Percentiles rank a stretch among this genome's conserved stretches.
These are phyloP conservation scores for Russula ochroleuca DNA, from an alignment of 768 basidiomycete species.

Conservation along the genomic window DNA sequence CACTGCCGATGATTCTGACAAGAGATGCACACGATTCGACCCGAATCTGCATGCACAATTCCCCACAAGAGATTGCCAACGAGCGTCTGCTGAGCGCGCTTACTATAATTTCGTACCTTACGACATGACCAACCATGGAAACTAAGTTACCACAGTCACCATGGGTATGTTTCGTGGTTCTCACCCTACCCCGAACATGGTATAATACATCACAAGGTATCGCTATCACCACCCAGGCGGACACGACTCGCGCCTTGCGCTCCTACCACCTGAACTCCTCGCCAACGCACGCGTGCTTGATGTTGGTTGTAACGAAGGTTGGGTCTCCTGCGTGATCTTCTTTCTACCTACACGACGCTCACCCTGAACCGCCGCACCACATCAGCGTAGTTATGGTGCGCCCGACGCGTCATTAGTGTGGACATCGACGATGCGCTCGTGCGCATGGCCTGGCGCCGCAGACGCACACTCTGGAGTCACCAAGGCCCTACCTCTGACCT, in stretches of 20 bases:
- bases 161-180: constrained; percentile 11
- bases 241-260: constrained; percentile 58
- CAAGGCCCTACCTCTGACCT: constrained; percentile 42
- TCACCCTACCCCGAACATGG: background rate
- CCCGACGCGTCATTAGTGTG: constrained; percentile 69
- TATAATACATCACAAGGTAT: constrained; percentile 6
- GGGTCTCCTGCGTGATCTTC: constrained; percentile 18
- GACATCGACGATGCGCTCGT: constrained; percentile 79
- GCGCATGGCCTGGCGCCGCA: constrained; percentile 66
- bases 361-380: background rate
- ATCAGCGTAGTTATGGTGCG: constrained; percentile 60
- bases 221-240: constrained; percentile 20
- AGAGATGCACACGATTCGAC: too few relatives aligned
- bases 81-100: too few relatives aligned
- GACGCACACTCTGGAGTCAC: constrained; percentile 66
- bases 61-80: too few relatives aligned
- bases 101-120: too few relatives aligned
- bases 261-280: constrained; percentile 40
- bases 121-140: constrained; percentile 26
- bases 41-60: too few relatives aligned
- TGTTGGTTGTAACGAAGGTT: constrained; percentile 27
- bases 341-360: background rate
- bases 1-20: too few relatives aligned
- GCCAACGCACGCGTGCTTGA: constrained; percentile 17
- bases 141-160: constrained; percentile 29